A percentile compares a stretch with the other conserved stretches of the same genome.
These are phyloP conservation scores for Fusarium burgessii DNA, from an alignment of 2,329 filamentous ascomycete species.

Conservation along the genomic window DNA sequence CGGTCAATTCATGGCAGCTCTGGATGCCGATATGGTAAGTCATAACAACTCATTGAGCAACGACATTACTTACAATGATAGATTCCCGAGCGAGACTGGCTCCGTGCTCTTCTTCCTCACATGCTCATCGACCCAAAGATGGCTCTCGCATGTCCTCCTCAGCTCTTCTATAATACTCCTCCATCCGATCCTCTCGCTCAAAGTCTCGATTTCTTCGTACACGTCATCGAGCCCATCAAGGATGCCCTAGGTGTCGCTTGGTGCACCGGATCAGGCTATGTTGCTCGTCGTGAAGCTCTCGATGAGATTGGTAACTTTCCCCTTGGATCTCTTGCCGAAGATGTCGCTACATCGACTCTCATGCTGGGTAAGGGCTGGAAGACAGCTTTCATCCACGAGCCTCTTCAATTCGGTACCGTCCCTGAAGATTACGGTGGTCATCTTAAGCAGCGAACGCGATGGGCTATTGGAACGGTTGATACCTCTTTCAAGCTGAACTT, in stretches of 20 bases:
- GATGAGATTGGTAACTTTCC: conserved; percentile 73
- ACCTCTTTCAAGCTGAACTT: conserved; percentile 71
- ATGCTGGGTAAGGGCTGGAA: conserved; percentile 72
- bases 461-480: conserved; percentile 68
- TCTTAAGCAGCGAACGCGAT: conserved; percentile 68
- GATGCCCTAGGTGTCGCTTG: conserved; percentile 67
- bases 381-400: conserved; percentile 70
- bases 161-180: conserved; percentile 74
- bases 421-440: conserved; percentile 68
- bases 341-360: conserved; percentile 68
- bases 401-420: conserved; percentile 70
- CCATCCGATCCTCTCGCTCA: conserved; percentile 68
- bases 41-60: fast-evolving
- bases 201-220: conserved; percentile 69
- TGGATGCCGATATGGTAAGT: conserved; percentile 74
- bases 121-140: conserved; percentile 67
- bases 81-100: conserved; percentile 71
- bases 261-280: conserved; percentile 74
- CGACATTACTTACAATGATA: conserved; percentile 37
- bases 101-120: conserved; percentile 70
- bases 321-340: conserved; percentile 69
- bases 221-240: conserved; percentile 64
- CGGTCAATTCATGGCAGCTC: conserved; percentile 69
- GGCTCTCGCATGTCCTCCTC: conserved; percentile 70
- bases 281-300: conserved; percentile 69